Percentiles rank a stretch among this genome's conserved stretches.
Conservation (phyloP, 2,329 filamentous ascomycete species). For the Helotiales sp. region DNA sequence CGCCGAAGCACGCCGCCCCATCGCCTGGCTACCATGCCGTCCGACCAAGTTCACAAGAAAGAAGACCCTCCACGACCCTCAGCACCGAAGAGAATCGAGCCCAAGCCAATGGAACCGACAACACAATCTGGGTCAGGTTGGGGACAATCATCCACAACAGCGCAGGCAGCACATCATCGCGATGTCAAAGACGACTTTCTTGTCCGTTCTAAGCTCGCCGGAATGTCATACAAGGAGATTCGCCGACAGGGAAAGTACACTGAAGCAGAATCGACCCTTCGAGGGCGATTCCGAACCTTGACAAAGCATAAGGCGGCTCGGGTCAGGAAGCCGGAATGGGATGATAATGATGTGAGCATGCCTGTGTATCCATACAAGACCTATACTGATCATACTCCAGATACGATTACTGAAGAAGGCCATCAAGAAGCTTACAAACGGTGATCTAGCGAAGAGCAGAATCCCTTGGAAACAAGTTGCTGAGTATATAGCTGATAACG, state of each 20-base stretch:
- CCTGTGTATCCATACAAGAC: neutral
- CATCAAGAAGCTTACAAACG: constrained; percentile 39
- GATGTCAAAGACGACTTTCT: constrained; percentile 49
- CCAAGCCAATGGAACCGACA: constrained; percentile 18
- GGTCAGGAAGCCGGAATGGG: constrained; percentile 67
- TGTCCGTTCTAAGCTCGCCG: constrained; percentile 52
- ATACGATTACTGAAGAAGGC: constrained; percentile 46
- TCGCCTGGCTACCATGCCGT: neutral
- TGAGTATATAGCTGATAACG: constrained; percentile 50
- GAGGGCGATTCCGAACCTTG: constrained; percentile 65
- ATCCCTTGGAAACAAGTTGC: constrained; percentile 59
- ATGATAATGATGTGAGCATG: constrained; percentile 59
- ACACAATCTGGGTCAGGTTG: neutral
- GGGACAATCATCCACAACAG: constrained; percentile 1
- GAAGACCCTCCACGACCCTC: neutral
- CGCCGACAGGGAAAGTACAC: constrained; percentile 51
- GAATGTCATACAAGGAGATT: constrained; percentile 67
- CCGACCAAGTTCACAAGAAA: neutral
- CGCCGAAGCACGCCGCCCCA: constrained; percentile 5
- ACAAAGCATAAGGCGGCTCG: constrained; percentile 63
- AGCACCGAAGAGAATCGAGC: constrained; percentile 17
- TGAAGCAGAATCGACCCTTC: constrained; percentile 71
- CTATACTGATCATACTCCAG: constrained; percentile 33
- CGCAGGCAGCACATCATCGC: constrained; percentile 24
- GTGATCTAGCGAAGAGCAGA: constrained; percentile 35